Conservation (phyloP, 805 yeast genomes). For the Metschnikowia santaceciliae region DNA sequence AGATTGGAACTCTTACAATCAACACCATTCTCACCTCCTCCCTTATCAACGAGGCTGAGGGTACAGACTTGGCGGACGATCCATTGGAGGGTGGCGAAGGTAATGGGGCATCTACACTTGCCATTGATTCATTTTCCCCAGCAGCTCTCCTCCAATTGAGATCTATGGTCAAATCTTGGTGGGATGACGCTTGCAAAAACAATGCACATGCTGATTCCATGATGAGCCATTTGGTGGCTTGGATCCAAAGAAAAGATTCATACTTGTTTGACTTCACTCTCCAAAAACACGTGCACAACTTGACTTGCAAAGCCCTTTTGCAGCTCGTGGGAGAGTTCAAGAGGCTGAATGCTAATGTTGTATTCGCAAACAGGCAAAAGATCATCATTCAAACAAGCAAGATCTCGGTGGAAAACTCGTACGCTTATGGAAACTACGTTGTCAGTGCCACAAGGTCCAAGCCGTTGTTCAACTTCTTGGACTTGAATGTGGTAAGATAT, state of each 20-base stretch:
- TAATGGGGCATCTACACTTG: slow-evolving; percentile 49
- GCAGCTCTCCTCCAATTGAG: slow-evolving; percentile 70
- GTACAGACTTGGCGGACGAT: slow-evolving; percentile 65
- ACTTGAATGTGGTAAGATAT: slow-evolving; percentile 64
- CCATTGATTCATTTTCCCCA: slow-evolving; percentile 79
- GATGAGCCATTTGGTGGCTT: slow-evolving; percentile 73
- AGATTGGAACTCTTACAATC: slow-evolving; percentile 72
- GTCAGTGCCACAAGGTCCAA: slow-evolving; percentile 73
- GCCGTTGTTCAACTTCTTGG: slow-evolving; percentile 80
- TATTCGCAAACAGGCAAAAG: slow-evolving; percentile 77
- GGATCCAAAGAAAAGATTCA: slow-evolving; percentile 81
- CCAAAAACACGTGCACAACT: slow-evolving; percentile 82
- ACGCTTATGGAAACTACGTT: slow-evolving; percentile 84
- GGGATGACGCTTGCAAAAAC: slow-evolving; percentile 79
- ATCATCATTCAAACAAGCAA: slow-evolving; percentile 72
- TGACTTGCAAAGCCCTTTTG: slow-evolving; percentile 75
- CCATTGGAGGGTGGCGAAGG: slow-evolving; percentile 29
- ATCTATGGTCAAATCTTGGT: slow-evolving; percentile 79
- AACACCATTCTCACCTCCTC: slow-evolving; percentile 86
- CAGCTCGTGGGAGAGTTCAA: slow-evolving; percentile 79
- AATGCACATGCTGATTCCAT: slow-evolving; percentile 74
- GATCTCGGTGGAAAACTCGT: slow-evolving; percentile 76
- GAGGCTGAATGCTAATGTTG: slow-evolving; percentile 71
- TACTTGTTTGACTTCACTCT: slow-evolving; percentile 71
- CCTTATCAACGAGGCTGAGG: slow-evolving; percentile 82